Conservation (phyloP, 306 rosid genomes). For the Mucuna pruriens region DNA sequence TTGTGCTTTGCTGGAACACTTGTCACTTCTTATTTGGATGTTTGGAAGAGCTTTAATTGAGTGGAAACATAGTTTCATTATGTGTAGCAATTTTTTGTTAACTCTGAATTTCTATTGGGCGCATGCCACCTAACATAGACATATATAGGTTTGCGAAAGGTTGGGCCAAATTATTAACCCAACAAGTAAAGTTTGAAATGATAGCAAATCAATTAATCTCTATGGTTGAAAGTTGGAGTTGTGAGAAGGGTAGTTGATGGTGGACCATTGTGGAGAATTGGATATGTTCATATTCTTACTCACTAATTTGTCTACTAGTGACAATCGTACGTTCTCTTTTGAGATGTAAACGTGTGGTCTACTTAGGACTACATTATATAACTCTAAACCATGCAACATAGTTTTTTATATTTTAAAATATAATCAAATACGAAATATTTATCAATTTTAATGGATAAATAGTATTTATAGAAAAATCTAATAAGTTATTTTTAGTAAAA, state of each 20-base stretch:
- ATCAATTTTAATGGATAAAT: too few species aligned
- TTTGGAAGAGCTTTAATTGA: neutral
- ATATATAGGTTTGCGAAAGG: neutral
- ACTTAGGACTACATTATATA: too few species aligned
- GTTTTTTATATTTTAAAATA: too few species aligned
- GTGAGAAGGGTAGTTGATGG: neutral
- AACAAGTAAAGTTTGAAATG: constrained; percentile 17
- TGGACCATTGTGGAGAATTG: neutral
- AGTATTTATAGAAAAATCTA: too few species aligned
- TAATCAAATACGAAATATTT: too few species aligned
- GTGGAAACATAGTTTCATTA: neutral
- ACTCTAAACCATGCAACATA: too few species aligned
- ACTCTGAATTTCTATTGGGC: constrained; percentile 6
- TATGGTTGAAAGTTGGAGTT: constrained; percentile 5
- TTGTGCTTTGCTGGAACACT: neutral
- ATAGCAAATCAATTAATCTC: neutral
- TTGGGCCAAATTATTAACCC: constrained; percentile 10
- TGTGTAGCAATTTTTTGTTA: neutral
- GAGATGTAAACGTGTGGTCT: neutral
- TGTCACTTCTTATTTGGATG: neutral
- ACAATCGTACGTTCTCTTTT: neutral
- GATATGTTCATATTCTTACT: too few species aligned
- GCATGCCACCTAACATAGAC: constrained; percentile 19
- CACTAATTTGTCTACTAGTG: neutral
- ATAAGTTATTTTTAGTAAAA: too few species aligned